A percentile compares a stretch with the other conserved stretches of the same genome.
Conservation (phyloP, 2,329 filamentous ascomycete species). For the Colletotrichum filicis region DNA sequence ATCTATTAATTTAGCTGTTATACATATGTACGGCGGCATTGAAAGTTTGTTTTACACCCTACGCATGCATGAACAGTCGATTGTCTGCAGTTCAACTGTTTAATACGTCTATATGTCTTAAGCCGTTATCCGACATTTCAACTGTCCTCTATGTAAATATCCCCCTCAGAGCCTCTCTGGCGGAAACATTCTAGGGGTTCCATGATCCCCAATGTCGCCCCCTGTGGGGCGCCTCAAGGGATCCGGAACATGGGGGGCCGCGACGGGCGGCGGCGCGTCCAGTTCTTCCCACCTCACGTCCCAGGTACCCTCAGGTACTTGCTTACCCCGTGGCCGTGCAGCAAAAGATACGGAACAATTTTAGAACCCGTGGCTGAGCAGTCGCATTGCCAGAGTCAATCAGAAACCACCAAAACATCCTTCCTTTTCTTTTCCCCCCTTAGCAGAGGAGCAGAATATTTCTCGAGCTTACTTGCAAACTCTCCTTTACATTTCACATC, state of each 20-base stretch:
- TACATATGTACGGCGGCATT: no score
- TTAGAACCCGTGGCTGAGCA: slow-evolving; percentile 29
- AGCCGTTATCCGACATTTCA: background rate
- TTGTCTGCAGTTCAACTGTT: background rate
- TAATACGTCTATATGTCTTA: background rate
- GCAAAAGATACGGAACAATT: slow-evolving; percentile 33
- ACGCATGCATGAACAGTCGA: background rate
- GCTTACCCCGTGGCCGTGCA: slow-evolving; percentile 34
- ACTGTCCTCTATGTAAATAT: slow-evolving; percentile 27
- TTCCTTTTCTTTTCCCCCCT: slow-evolving; percentile 18
- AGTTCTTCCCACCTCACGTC: background rate
- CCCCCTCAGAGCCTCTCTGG: background rate
- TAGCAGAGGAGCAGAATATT: slow-evolving; percentile 12
- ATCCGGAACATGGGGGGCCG: slow-evolving; percentile 21
- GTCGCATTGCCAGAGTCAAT: slow-evolving; percentile 28
- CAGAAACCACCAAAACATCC: slow-evolving; percentile 19
- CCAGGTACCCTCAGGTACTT: background rate
- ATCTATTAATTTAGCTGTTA: no score
- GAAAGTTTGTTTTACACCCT: background rate
- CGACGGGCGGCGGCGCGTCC: slow-evolving; percentile 26
- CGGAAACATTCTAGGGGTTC: slow-evolving; percentile 13
- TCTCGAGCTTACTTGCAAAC: slow-evolving; percentile 7
- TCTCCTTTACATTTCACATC: background rate
- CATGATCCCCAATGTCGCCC: slow-evolving; percentile 6
- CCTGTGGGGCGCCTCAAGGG: slow-evolving; percentile 21